Percentiles rank a stretch among this genome's conserved stretches.
Evolutionary conservation across 768 basidiomycete genomes (phyloP).

Genomic region (Lyophyllum semitale): DNA sequence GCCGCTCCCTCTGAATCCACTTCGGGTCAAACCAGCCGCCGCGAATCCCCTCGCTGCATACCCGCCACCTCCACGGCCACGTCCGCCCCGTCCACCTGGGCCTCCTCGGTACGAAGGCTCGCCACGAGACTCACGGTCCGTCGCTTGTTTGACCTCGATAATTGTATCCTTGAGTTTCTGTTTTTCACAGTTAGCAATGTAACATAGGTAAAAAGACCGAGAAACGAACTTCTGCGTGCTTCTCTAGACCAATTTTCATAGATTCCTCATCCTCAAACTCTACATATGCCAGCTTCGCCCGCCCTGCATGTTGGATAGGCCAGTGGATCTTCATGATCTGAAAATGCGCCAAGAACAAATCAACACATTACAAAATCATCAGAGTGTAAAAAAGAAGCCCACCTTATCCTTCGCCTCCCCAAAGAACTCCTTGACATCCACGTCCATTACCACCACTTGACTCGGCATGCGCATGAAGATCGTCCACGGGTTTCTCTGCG

Average conservation of each 20-base stretch:
- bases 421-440: conserved; percentile 76
- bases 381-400: conserved; percentile 23
- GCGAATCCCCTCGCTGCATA: conserved; percentile 69
- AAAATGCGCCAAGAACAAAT: background rate
- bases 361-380: background rate
- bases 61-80: conserved; percentile 57
- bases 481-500: conserved; percentile 78
- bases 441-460: conserved; percentile 51
- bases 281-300: conserved; percentile 74
- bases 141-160: conserved; percentile 73
- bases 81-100: conserved; percentile 53
- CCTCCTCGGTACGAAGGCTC: conserved; percentile 35
- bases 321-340: conserved; percentile 73
- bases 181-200: conserved; percentile 12
- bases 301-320: conserved; percentile 49
- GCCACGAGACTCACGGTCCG: conserved; percentile 51
- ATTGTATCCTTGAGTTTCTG: conserved; percentile 71
- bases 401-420: conserved; percentile 70
- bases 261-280: conserved; percentile 89
- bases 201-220: background rate
- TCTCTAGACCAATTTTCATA: conserved; percentile 79
- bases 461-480: conserved; percentile 73
- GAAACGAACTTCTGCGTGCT: conserved; percentile 65
- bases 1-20: conserved; percentile 13
- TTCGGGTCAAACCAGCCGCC: conserved; percentile 65